These are phyloP conservation scores for Oryza coarctata DNA, from an alignment of 176 grass and related monocot species.

Conservation along the genomic window DNA sequence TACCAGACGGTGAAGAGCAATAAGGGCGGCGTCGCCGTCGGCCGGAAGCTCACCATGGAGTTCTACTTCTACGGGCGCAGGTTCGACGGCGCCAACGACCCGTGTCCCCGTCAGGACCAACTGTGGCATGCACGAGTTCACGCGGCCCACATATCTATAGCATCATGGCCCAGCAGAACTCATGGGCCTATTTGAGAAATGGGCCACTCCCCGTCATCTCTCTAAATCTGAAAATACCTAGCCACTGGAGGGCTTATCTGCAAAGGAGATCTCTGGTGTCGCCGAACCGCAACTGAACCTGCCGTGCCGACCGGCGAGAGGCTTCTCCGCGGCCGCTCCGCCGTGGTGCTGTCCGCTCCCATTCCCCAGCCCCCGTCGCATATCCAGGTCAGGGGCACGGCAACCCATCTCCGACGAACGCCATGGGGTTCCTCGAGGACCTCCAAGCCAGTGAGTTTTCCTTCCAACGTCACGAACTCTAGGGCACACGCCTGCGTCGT, in stretches of 20 bases:
- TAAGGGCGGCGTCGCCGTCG: not conserved
- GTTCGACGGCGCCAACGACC: not conserved
- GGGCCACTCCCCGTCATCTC: no score
- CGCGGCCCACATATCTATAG: no score
- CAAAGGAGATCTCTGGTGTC: slow-evolving; percentile 25
- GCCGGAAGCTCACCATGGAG: slow-evolving; percentile 29
- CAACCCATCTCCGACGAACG: not conserved
- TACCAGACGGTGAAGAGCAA: no score
- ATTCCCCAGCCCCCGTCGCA: not conserved
- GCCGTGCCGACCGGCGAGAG: slow-evolving; percentile 40
- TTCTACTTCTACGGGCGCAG: slow-evolving; percentile 35
- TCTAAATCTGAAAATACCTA: not conserved
- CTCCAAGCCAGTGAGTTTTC: slow-evolving; percentile 63
- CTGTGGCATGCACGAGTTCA: slow-evolving; percentile 40
- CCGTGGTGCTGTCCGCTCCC: not conserved
- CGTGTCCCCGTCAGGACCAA: not conserved
- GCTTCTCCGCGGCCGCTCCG: slow-evolving; percentile 6
- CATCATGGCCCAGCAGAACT: no score
- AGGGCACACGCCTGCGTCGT: slow-evolving; percentile 22
- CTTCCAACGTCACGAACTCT: slow-evolving; percentile 10
- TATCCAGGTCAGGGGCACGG: not conserved
- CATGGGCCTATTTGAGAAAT: no score
- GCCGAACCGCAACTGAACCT: not conserved
- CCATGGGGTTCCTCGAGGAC: slow-evolving; percentile 69
- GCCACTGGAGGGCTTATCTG: slow-evolving; percentile 12